These are phyloP conservation scores for Umbellularia californica DNA, from an alignment of 164 flowering plant genomes.

Conservation along the genomic window DNA sequence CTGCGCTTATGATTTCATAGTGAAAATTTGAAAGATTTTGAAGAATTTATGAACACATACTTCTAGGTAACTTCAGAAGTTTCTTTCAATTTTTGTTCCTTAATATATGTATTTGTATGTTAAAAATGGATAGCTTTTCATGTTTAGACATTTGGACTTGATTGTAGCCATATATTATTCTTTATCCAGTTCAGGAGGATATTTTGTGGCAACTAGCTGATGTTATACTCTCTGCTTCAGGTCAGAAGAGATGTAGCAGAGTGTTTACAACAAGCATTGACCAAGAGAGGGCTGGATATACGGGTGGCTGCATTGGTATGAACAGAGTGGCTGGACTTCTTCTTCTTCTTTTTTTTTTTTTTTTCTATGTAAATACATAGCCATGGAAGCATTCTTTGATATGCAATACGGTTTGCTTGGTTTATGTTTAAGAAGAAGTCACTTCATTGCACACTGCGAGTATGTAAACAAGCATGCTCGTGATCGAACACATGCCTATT, in stretches of 20 bases:
- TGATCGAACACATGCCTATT: neutral
- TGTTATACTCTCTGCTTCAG: conserved; percentile 28
- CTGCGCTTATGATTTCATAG: neutral
- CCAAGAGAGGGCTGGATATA: conserved; percentile 56
- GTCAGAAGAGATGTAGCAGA: conserved; percentile 63
- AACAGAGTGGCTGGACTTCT: neutral
- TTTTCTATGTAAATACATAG: neutral
- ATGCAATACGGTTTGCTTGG: neutral
- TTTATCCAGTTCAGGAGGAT: neutral
- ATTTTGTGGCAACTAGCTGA: neutral
- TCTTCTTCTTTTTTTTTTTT: too few species aligned
- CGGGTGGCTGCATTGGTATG: conserved; percentile 68
- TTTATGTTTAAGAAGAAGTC: too few species aligned
- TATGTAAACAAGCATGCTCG: neutral
- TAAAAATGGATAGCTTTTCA: neutral
- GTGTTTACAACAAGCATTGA: conserved; percentile 58
- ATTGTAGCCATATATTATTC: neutral
- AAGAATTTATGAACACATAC: conserved; percentile 1
- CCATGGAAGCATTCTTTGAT: neutral
- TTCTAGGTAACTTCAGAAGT: neutral
- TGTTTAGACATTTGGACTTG: neutral
- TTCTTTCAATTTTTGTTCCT: neutral
- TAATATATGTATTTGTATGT: neutral
- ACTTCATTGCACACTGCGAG: neutral
- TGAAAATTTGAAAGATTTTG: neutral